Percentiles rank a stretch among this genome's conserved stretches.
Evolutionary conservation across 176 grass and related monocot genomes (phyloP).

Genomic region (Puya raimondii): DNA sequence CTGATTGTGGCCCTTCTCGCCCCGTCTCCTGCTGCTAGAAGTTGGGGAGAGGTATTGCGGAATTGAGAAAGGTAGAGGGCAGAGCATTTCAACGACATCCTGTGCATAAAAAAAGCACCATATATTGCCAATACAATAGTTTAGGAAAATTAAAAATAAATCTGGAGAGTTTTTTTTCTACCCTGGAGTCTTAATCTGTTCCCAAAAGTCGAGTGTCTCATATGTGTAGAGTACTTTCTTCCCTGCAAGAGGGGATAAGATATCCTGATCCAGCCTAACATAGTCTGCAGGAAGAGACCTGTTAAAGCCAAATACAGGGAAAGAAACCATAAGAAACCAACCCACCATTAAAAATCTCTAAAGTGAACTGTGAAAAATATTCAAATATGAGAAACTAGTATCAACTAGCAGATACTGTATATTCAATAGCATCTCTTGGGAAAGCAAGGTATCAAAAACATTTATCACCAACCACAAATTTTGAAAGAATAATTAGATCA

Average conservation of each 20-base stretch:
- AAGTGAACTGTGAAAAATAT: not conserved
- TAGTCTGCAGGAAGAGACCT: slow-evolving; percentile 84
- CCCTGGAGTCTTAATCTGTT: slow-evolving; percentile 99
- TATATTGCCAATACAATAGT: slow-evolving; percentile 17
- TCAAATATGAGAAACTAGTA: not conserved
- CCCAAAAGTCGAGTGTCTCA: slow-evolving; percentile 93
- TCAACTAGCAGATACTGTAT: not conserved
- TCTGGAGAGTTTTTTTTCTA: slow-evolving; percentile 24
- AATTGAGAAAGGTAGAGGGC: slow-evolving; percentile 83
- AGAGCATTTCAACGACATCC: slow-evolving; percentile 99
- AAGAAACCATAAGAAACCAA: not conserved
- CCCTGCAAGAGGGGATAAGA: slow-evolving; percentile 90
- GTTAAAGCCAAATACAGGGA: slow-evolving; percentile 39
- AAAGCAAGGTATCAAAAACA: not conserved
- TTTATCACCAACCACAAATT: not conserved
- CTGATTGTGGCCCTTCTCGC: slow-evolving; percentile 53
- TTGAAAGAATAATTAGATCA: not conserved
- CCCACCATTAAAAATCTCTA: not conserved
- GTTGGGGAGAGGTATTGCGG: slow-evolving; percentile 56
- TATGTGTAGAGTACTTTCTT: slow-evolving; percentile 97
- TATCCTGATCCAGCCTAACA: slow-evolving; percentile 99
- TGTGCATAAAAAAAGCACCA: slow-evolving; percentile 20
- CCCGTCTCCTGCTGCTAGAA: slow-evolving; percentile 80
- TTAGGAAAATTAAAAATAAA: not conserved
- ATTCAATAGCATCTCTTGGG: not conserved